Percentiles rank a stretch among this genome's conserved stretches.
Conservation (phyloP, 78 protist genomes). For the Pigoraptor vietnamica region DNA sequence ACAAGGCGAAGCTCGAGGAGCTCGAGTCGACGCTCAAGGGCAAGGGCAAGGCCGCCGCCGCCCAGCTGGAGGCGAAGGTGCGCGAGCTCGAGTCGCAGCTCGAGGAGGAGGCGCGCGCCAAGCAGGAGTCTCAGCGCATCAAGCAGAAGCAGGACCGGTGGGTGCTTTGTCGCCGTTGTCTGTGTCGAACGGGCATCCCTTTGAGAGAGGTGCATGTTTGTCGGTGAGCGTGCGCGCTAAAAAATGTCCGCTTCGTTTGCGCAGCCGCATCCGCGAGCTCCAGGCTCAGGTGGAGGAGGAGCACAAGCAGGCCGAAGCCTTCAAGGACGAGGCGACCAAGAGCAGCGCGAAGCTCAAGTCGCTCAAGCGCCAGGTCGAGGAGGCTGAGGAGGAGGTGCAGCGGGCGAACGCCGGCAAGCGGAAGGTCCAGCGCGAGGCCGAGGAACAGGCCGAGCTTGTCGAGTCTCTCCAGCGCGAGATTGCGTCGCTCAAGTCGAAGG, state of each 20-base stretch:
- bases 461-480: neutral
- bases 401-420: neutral
- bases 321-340: neutral
- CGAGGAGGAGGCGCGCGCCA: neutral
- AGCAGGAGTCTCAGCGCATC: neutral
- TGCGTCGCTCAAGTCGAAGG: neutral
- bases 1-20: slow-evolving; percentile 2
- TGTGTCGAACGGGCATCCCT: too few species aligned
- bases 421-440: neutral
- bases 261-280: neutral
- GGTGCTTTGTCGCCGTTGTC: too few species aligned
- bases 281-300: neutral
- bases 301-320: neutral
- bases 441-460: neutral
- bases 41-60: neutral
- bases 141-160: neutral
- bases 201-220: too few species aligned
- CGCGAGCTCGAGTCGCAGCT: neutral
- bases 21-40: neutral
- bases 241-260: too few species aligned
- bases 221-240: too few species aligned
- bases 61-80: slow-evolving; percentile 8
- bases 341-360: neutral
- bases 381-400: slow-evolving; percentile 4
- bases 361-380: neutral